Conservation (phyloP, 1,139 yeast species). For the Candida sp. region DNA sequence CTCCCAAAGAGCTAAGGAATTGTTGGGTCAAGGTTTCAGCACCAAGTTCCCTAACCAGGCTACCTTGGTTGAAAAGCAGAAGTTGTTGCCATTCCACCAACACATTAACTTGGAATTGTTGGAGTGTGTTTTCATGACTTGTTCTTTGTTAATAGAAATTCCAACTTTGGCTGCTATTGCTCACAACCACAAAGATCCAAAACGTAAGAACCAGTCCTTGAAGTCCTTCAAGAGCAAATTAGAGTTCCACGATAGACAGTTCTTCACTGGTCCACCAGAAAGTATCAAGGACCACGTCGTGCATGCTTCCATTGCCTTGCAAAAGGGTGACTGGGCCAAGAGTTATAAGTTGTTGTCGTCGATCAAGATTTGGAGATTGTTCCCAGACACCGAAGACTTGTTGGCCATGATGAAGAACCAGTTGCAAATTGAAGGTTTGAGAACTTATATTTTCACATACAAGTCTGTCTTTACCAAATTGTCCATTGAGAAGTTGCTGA, state of each 20-base stretch:
- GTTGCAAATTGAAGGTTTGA: conserved; percentile 87
- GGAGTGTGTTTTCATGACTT: conserved; percentile 93
- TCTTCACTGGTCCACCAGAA: conserved; percentile 98
- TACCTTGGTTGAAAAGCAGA: conserved; percentile 70
- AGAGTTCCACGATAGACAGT: conserved; percentile 94
- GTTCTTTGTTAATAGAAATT: conserved; percentile 88
- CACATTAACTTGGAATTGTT: conserved; percentile 95
- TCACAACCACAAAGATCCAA: conserved; percentile 47
- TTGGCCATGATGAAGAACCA: conserved; percentile 74
- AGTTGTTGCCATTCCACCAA: conserved; percentile 96
- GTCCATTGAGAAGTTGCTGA: conserved; percentile 68
- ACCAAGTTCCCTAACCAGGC: conserved; percentile 66
- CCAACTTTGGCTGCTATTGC: conserved; percentile 70
- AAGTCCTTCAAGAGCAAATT: conserved; percentile 92
- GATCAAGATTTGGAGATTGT: conserved; percentile 89
- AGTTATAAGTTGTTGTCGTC: conserved; percentile 74
- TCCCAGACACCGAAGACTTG: conserved; percentile 70
- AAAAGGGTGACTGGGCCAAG: conserved; percentile 88
- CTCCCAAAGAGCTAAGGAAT: conserved; percentile 86
- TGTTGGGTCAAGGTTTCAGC: conserved; percentile 91
- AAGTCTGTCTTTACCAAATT: conserved; percentile 77
- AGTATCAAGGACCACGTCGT: conserved; percentile 93
- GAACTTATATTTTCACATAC: conserved; percentile 89
- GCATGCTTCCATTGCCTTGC: conserved; percentile 91
- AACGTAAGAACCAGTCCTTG: conserved; percentile 63